Conservation (phyloP, 176 grass and related monocot species). For the Juncus inflexus region DNA sequence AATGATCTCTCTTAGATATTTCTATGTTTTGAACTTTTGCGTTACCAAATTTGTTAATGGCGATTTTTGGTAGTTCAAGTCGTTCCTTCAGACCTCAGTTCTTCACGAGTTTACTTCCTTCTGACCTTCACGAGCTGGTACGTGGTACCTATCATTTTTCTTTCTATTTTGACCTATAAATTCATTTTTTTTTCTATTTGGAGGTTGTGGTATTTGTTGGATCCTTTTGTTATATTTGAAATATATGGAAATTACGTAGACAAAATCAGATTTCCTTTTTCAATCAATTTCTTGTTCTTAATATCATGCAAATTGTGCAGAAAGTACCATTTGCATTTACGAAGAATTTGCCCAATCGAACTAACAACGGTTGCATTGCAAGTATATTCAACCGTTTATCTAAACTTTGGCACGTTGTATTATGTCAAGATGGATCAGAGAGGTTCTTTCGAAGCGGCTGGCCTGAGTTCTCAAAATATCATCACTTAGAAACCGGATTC, state of each 20-base stretch:
- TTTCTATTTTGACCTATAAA: background rate
- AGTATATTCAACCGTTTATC: background rate
- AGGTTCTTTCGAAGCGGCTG: conserved; percentile 13
- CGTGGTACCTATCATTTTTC: conserved; percentile 6
- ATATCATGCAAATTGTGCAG: background rate
- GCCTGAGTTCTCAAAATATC: conserved; percentile 17
- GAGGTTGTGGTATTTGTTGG: background rate
- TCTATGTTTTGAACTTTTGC: too few species aligned
- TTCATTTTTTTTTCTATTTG: background rate
- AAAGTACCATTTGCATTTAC: background rate
- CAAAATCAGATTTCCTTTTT: too few species aligned
- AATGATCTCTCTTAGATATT: too few species aligned
- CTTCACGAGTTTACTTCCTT: background rate
- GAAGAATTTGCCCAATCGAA: background rate
- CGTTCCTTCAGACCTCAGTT: conserved; percentile 8
- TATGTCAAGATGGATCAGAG: background rate
- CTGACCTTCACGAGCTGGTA: conserved; percentile 15
- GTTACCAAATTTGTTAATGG: background rate
- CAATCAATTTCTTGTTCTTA: background rate
- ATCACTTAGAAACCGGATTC: conserved; percentile 1
- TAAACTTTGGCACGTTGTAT: background rate
- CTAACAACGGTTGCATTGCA: background rate
- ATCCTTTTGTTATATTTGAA: background rate
- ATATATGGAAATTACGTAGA: background rate
- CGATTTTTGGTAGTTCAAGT: conserved; percentile 9